Evolutionary conservation across 148 eudicot species (phyloP).

Genomic region (Cornus suecica): DNA sequence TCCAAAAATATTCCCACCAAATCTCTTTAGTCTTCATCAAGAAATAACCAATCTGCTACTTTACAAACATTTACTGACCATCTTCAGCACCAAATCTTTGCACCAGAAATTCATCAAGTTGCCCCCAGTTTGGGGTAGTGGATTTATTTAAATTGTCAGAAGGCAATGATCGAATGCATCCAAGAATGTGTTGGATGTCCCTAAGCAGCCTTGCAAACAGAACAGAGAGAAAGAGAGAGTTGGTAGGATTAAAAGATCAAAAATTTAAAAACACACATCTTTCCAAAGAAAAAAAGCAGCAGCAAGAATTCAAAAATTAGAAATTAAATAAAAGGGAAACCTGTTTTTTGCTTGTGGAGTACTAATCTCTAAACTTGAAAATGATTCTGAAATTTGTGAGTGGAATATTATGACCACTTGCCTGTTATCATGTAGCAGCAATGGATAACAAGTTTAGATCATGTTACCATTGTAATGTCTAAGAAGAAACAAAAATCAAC

Average conservation of each 20-base stretch:
- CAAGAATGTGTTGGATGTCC: constrained; percentile 82
- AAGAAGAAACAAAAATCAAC: background rate
- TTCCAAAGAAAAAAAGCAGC: too few relatives aligned
- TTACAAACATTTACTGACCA: constrained; percentile 33
- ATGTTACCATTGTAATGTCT: background rate
- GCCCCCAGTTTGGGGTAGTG: constrained; percentile 71
- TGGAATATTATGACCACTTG: constrained; percentile 88
- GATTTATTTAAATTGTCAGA: constrained; percentile 53
- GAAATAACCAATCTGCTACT: constrained; percentile 21
- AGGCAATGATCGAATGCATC: constrained; percentile 88
- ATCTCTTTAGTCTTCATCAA: constrained; percentile 16
- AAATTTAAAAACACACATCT: background rate
- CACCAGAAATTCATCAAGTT: constrained; percentile 81
- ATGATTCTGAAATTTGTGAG: constrained; percentile 82
- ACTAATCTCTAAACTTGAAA: constrained; percentile 62
- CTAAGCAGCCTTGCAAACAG: constrained; percentile 47
- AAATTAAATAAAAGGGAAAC: constrained; percentile 16
- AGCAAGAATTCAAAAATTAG: background rate
- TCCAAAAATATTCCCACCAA: constrained; percentile 10
- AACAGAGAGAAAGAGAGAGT: background rate
- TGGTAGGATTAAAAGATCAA: background rate
- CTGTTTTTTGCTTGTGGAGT: constrained; percentile 85
- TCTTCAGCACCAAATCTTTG: constrained; percentile 58
- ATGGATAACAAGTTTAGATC: background rate
- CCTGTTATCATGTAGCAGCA: constrained; percentile 34